Evolutionary conservation across 495 filamentous ascomycete species (phyloP), one percentile per base, ranked within the genome.

Genomic region (Penicillium bialowiezense): DNA sequence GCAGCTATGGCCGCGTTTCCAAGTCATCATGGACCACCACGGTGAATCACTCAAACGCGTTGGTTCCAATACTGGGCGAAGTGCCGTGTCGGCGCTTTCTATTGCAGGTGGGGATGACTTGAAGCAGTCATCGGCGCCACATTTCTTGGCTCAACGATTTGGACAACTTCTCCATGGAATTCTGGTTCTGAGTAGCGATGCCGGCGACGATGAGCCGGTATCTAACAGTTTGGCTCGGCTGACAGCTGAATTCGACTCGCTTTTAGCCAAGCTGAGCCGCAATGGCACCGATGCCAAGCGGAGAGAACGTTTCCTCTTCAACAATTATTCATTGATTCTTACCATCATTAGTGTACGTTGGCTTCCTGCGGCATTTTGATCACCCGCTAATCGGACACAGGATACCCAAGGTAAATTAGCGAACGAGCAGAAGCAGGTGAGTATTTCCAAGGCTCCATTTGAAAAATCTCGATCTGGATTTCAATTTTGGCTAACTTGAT

Each of bases 1-100:
- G 92, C 82, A 89, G 7, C 82, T 98, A 5, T 98, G 93, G 93
- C 93, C 93, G 4, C 85, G 91, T 23, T 89, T 98, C 62, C 95
- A 97, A 70, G 78, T 86, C 18, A 82, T 93, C 59, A 95, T 97
- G 85, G 90, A 95, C 57, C 75, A 82, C n/a, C 93, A 97, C 62
- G 86, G 85, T 68, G 89, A 96, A 33, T 92, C 88, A 9, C 76
- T 97, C 17, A 85, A 84, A 34, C 76, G 76, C 33, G 72, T 77
- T 41, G 76, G 81, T 10, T 62, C 76, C 7, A 72, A 78, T 9
- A 72, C 78, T 21, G 70, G 72, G 35, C 66, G 80, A 58, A 64
- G 78, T 64, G 64, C 84, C 44, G 56, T 77, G 41, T 66, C 75
- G 46, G 64, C 80, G 3, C 69, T 82, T 3, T 82, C 85, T 1